Evolutionary conservation across 2,329 filamentous ascomycete genomes (phyloP), one percentile per base, ranked within the genome.

Genomic region (Diplodia corticola): DNA sequence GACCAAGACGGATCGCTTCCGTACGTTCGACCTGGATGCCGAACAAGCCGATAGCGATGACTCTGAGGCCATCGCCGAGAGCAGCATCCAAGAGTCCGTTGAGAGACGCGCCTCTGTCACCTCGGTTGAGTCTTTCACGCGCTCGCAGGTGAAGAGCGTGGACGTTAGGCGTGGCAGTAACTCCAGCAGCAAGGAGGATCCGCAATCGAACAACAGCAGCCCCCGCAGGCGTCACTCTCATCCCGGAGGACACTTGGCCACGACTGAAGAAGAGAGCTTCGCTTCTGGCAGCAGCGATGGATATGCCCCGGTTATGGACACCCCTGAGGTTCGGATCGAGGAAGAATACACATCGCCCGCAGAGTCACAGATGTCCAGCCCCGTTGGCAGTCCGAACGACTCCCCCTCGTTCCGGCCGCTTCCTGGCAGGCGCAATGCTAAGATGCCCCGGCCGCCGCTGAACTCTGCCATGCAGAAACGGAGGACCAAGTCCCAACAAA

Each of bases 381-480:
- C 35, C n/a, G 60, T 44, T 22, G 60, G 44, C 17, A 68, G 68
- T 10, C 67, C 73, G 10, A 74, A 77, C 33, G 75, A 78, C 20
- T 79, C 78, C 0, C 77, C 77, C 17, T 78, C 76, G 4, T 67
- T 76, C 1, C 75, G 76, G 35, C 72, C 46, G 61, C 70, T 44
- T 69, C 71, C 48, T 73, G 73, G 49, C 15, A 53, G 40, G 37
- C 73, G 73, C 26, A 66, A 67, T 30, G 68, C 72, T 28, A 74
- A 70, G 69, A 70, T 67, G 59, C 72, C 76, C 24, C 73, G 72
- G 9, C 78, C 79, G 13, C 78, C 79, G n/a, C 73, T 82, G 12
- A 81, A 81, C 67, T 76, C 76, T 7, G 74, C 76, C 13, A 80
- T 82, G 76, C 67, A 69, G 15, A 82, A 82, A 68, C 76, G 77